Percentiles rank a stretch among this genome's conserved stretches.
Conservation (phyloP, 1,139 yeast genomes). For the Yarrowia galli region DNA sequence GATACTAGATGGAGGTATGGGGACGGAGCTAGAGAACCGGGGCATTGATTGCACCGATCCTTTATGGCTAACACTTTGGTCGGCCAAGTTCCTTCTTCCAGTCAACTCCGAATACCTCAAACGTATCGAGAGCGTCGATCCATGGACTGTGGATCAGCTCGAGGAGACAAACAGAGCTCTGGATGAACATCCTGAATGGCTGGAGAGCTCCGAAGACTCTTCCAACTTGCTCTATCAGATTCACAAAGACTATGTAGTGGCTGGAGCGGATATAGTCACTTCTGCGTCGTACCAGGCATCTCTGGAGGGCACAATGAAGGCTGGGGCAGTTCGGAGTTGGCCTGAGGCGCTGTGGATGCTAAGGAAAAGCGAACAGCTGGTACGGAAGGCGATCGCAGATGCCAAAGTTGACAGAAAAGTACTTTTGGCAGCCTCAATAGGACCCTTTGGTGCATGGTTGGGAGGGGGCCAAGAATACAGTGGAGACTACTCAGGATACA, state of each 20-base stretch:
- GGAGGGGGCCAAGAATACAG: conserved; percentile 74
- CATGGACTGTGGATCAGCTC: conserved; percentile 13
- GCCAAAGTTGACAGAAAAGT: conserved; percentile 43
- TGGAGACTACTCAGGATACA: conserved; percentile 59
- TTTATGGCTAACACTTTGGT: conserved; percentile 61
- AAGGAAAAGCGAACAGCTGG: conserved; percentile 32
- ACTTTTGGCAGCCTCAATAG: conserved; percentile 65
- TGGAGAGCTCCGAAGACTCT: background rate
- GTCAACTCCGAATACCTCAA: conserved; percentile 4
- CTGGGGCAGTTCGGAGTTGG: conserved; percentile 50
- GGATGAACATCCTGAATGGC: conserved; percentile 18
- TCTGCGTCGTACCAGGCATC: conserved; percentile 73
- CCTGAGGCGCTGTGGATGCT: conserved; percentile 43
- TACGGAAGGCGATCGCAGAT: conserved; percentile 40
- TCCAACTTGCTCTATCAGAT: conserved; percentile 53
- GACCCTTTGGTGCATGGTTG: conserved; percentile 73
- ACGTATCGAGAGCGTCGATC: background rate
- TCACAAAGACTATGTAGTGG: conserved; percentile 59
- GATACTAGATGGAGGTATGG: conserved; percentile 57
- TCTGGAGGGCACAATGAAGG: conserved; percentile 53
- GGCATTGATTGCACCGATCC: conserved; percentile 53
- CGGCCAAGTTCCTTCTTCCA: conserved; percentile 24
- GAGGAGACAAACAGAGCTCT: background rate
- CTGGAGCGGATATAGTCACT: conserved; percentile 64
- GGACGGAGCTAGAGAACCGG: conserved; percentile 54